Percentiles rank a stretch among this genome's conserved stretches.
Conservation (phyloP, 1,284 basidiomycete species). For the Ganoderma lingzhi region DNA sequence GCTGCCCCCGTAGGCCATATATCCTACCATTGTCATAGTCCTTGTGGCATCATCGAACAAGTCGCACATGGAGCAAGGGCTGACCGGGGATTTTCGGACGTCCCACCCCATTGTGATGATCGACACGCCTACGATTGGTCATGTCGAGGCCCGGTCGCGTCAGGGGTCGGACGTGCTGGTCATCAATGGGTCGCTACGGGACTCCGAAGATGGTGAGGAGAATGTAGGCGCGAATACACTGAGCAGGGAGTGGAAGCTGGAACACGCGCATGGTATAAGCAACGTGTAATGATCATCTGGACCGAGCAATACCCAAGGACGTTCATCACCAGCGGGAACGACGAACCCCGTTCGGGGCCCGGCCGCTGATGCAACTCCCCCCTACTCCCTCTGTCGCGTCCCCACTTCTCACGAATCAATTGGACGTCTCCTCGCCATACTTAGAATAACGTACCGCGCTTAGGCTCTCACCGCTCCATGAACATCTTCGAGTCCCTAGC, state of each 20-base stretch:
- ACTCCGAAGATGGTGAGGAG: neutral
- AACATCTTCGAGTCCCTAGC: no score
- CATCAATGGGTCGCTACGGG: neutral
- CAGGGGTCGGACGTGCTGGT: neutral
- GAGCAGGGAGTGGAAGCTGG: neutral
- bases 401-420: no score
- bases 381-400: no score
- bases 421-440: no score
- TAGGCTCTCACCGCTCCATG: no score
- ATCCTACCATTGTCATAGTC: conserved; percentile 1
- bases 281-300: no score
- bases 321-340: no score
- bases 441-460: no score
- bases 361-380: no score
- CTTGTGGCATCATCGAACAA: neutral
- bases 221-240: neutral
- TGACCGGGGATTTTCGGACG: neutral
- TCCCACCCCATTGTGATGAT: neutral
- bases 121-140: neutral
- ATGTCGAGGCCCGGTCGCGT: neutral
- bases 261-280: neutral
- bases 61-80: neutral
- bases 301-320: no score
- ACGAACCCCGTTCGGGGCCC: no score
- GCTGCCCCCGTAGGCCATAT: neutral